phyloP scores from a whole-genome alignment of 352 stramenopile genomes.

The Elongisporangium anandrum region DNA sequence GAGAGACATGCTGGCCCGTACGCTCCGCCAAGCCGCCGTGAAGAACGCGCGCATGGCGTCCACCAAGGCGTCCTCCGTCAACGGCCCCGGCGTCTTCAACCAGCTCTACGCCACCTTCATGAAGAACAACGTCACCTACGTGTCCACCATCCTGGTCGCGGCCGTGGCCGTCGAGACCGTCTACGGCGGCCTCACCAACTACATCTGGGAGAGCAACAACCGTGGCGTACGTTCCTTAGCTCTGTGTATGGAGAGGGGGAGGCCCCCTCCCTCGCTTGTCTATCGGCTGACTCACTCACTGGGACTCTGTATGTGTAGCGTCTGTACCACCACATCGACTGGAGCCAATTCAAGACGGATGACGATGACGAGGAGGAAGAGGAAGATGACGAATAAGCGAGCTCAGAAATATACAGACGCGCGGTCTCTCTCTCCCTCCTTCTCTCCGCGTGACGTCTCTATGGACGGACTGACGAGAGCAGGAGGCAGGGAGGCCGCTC shows the following conservation, averaged over 20 bases:
- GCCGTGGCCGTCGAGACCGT: slow-evolving; percentile 64
- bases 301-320: slow-evolving; percentile 29
- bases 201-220: slow-evolving; percentile 82
- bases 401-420: slow-evolving; percentile 15
- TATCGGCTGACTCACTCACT: not conserved
- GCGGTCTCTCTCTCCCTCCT: not conserved
- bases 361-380: slow-evolving; percentile 78
- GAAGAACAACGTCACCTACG: slow-evolving; percentile 80
- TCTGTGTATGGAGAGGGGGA: not conserved
- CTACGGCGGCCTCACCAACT: slow-evolving; percentile 67
- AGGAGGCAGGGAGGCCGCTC: not conserved
- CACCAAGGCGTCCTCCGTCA: slow-evolving; percentile 75
- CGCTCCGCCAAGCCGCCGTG: slow-evolving; percentile 37
- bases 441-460: slow-evolving; percentile 5
- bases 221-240: slow-evolving; percentile 53
- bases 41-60: slow-evolving; percentile 42
- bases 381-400: slow-evolving; percentile 40
- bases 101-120: slow-evolving; percentile 72
- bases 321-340: slow-evolving; percentile 88
- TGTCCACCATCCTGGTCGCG: slow-evolving; percentile 70
- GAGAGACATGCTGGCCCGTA: slow-evolving; percentile 47
- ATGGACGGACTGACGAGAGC: not conserved
- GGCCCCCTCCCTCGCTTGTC: not conserved
- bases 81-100: slow-evolving; percentile 66
- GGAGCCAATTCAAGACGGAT: slow-evolving; percentile 76